Base-by-base conservation (phyloP, 2,329 filamentous ascomycete genomes). In the Neofusicoccum kwambonambiense region DNA sequence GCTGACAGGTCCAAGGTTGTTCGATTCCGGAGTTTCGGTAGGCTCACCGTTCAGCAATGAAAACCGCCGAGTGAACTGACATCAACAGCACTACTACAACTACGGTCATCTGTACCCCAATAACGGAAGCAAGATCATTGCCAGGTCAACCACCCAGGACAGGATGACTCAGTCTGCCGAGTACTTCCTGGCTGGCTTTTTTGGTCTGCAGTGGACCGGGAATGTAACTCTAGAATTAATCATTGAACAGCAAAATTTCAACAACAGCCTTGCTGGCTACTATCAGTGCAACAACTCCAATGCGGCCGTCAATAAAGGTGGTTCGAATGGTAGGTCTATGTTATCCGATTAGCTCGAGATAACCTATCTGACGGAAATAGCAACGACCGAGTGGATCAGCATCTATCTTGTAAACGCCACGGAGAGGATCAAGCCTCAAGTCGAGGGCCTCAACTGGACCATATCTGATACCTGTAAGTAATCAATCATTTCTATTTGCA, bases 101-200 rank as follows among this genome's bases (percentile, higher is more conserved):
- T 92, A 92, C 71, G 87, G 85, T 6, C 83, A 86, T 66, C 78
- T 93, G 22, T 92, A 91, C 70, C 76, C 78, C 7, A 89, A 92
- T 69, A 86, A 90, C 4, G 84, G 86, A 64, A 88, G 83, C 76
- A 92, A 91, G 77, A 87, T 93, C 66, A 85, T 92, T 65, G 89
- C 87, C 15, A 83, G 90, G 34, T 91, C 89, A 1, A 92, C 90
- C 0, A 91, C 90, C 1, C 89, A 93, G 73, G 87, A 91, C 72
- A 86, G 90, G 27, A 93, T 93, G 90, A 80, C 90, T 22, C 88
- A 92, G 74, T 89, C 85, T 44, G 90, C 90, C 3, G 90, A 93
- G 75, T 90, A 93, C 75, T 93, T 92, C 76, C 78, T 92, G 72
- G 88, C 90, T 5, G 90, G 90, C 0, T 93, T 93, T 79, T 93